Evolutionary conservation across 1,139 yeast species (phyloP).

Genomic region (Blastobotrys malaysiensis): DNA sequence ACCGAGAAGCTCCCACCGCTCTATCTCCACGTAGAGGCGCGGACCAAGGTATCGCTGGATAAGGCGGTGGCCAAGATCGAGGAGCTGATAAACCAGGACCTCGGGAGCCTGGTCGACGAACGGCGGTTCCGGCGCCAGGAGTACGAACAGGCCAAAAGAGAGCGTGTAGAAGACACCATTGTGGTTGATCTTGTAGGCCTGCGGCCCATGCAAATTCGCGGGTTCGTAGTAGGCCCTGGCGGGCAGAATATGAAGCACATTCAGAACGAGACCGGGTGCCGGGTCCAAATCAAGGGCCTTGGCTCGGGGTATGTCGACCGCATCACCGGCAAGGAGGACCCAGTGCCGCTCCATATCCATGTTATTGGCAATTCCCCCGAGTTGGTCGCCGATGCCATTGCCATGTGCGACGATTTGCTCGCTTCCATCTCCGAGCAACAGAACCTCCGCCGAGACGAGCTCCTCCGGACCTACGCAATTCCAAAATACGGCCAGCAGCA

Average conservation of each 20-base stretch:
- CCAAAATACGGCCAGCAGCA: slow-evolving; percentile 10
- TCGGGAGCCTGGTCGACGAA: slow-evolving; percentile 32
- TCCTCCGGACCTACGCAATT: slow-evolving; percentile 2
- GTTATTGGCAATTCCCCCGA: slow-evolving; percentile 29
- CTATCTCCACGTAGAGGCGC: slow-evolving; percentile 32
- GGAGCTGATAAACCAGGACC: slow-evolving; percentile 31
- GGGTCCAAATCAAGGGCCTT: slow-evolving; percentile 35
- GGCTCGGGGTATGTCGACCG: slow-evolving; percentile 36
- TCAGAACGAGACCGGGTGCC: slow-evolving; percentile 31
- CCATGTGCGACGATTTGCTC: slow-evolving; percentile 32
- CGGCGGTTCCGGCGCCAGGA: slow-evolving; percentile 23
- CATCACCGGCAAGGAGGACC: slow-evolving; percentile 32
- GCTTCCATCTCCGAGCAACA: slow-evolving; percentile 27
- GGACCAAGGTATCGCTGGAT: slow-evolving; percentile 27
- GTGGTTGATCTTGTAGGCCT: slow-evolving; percentile 23
- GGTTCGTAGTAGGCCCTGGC: slow-evolving; percentile 33
- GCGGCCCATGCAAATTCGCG: slow-evolving; percentile 29
- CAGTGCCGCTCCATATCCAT: slow-evolving; percentile 32
- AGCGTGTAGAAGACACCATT: slow-evolving; percentile 25
- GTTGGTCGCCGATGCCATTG: slow-evolving; percentile 29
- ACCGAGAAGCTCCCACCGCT: slow-evolving; percentile 34
- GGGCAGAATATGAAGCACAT: slow-evolving; percentile 39
- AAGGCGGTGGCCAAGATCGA: slow-evolving; percentile 31
- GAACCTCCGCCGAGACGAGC: slow-evolving; percentile 5
- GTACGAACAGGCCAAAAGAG: slow-evolving; percentile 3